Conservation (phyloP, 108 stramenopile species). For the Epipyxis sp. region DNA sequence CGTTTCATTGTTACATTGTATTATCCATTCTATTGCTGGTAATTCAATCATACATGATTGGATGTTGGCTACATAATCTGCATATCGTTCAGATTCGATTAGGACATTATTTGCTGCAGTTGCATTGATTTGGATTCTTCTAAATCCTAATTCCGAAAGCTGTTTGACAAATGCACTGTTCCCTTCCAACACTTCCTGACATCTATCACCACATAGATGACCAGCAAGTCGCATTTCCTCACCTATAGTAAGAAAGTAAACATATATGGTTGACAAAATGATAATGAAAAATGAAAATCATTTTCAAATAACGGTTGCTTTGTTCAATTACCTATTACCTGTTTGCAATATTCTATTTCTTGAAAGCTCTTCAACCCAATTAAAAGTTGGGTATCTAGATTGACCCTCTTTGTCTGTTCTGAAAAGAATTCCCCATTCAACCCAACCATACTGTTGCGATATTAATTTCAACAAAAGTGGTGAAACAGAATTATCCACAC, state of each 20-base stretch:
- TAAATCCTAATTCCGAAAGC: slow-evolving; percentile 67
- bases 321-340: no score
- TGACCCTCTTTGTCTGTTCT: slow-evolving; percentile 82
- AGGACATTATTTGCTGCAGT: slow-evolving; percentile 85
- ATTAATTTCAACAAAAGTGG: slow-evolving; percentile 64
- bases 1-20: slow-evolving; percentile 86
- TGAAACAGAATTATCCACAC: slow-evolving; percentile 81
- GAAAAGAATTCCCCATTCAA: slow-evolving; percentile 87
- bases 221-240: slow-evolving; percentile 69
- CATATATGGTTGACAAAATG: no score
- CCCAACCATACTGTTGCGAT: slow-evolving; percentile 63
- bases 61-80: slow-evolving; percentile 52
- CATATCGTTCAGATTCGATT: slow-evolving; percentile 59
- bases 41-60: slow-evolving; percentile 44
- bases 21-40: slow-evolving; percentile 74
- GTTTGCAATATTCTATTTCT: background rate
- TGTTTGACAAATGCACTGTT: slow-evolving; percentile 62
- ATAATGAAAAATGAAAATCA: no score
- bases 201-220: slow-evolving; percentile 78
- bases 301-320: no score
- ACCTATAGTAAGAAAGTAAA: no score
- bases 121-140: slow-evolving; percentile 86
- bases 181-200: slow-evolving; percentile 72
- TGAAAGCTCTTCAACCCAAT: slow-evolving; percentile 68
- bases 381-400: slow-evolving; percentile 70